Evolutionary conservation across 441 rosid species (phyloP).

Genomic region (Raphanus hybrid): DNA sequence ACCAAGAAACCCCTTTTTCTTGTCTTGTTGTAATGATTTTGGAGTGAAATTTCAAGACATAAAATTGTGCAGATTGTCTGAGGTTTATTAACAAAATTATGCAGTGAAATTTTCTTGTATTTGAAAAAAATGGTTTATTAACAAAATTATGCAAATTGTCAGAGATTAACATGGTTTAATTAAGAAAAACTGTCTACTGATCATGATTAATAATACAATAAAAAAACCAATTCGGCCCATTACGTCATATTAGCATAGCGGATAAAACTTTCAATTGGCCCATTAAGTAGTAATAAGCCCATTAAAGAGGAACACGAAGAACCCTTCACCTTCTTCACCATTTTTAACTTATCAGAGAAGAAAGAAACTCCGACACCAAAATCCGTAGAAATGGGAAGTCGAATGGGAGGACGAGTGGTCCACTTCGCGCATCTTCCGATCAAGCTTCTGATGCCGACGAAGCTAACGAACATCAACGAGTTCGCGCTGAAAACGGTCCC

Average conservation of each 20-base stretch:
- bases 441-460: conserved; percentile 64
- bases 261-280: no score
- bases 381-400: conserved; percentile 57
- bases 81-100: no score
- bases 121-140: no score
- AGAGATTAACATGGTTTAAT: no score
- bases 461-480: conserved; percentile 63
- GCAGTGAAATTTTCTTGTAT: no score
- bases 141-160: no score
- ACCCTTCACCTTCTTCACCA: not conserved
- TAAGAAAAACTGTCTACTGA: no score
- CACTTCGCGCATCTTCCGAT: conserved; percentile 88
- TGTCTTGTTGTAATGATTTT: not conserved
- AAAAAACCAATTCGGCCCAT: no score
- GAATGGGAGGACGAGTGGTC: conserved; percentile 74
- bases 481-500: conserved; percentile 79
- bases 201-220: no score
- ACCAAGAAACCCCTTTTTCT: conserved; percentile 6
- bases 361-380: conserved; percentile 3
- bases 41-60: no score
- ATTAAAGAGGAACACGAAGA: conserved; percentile 1
- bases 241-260: no score
- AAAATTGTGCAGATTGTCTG: no score
- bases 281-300: not conserved
- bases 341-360: conserved; percentile 21